Percentiles rank a stretch among this genome's conserved stretches.
Evolutionary conservation across 768 basidiomycete species (phyloP).

Genomic region (Boletus tylopilopsis): DNA sequence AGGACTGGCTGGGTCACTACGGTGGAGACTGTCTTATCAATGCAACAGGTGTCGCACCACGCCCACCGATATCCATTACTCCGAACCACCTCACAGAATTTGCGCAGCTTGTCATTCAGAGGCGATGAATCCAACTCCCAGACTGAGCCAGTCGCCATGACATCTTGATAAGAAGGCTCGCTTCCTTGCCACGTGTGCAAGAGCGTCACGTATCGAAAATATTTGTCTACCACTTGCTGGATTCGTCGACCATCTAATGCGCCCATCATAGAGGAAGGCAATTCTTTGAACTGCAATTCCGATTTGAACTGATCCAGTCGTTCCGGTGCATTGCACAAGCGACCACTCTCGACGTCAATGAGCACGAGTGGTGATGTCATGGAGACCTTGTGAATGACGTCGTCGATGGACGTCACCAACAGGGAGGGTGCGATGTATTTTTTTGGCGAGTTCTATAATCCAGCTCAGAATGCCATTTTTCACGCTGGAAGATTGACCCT

Average conservation of each 20-base stretch:
- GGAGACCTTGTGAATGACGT: not conserved
- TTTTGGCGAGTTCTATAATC: not conserved
- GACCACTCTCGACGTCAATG: not conserved
- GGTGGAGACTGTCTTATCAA: slow-evolving; percentile 8
- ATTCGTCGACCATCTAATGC: slow-evolving; percentile 2
- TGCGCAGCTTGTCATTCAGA: slow-evolving; percentile 2
- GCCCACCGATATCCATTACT: slow-evolving; percentile 12
- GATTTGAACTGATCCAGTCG: slow-evolving; percentile 1
- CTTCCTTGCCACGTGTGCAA: slow-evolving; percentile 13
- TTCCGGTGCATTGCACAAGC: not conserved
- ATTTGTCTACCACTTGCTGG: not conserved
- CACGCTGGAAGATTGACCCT: not conserved
- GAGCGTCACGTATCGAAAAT: slow-evolving; percentile 9
- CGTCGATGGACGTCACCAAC: not conserved
- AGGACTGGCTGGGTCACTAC: slow-evolving; percentile 5
- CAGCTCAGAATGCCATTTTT: not conserved
- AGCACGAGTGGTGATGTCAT: not conserved
- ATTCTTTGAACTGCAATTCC: not conserved
- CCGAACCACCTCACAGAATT: slow-evolving; percentile 7
- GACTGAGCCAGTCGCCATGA: not conserved
- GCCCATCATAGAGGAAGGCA: slow-evolving; percentile 7
- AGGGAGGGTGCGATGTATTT: not conserved
- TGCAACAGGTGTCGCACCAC: slow-evolving; percentile 13
- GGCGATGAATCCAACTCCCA: slow-evolving; percentile 4
- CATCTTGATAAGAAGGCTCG: slow-evolving; percentile 11